Conservation (phyloP, 2,329 filamentous ascomycete species). For the Lasiodiplodia hormozganensis region DNA sequence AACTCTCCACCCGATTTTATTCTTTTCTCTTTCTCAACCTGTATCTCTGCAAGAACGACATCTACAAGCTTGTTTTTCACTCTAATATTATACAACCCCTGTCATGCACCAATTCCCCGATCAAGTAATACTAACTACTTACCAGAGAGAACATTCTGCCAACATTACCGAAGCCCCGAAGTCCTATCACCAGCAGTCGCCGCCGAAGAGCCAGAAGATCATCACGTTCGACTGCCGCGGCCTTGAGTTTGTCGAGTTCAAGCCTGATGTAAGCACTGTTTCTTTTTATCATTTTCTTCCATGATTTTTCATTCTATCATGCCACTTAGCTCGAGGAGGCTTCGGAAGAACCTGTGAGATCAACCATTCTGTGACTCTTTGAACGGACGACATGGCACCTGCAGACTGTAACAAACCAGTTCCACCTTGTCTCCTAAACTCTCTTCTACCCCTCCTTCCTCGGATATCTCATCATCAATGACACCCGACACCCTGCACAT, state of each 20-base stretch:
- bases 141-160: slow-evolving; percentile 81
- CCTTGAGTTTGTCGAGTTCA: slow-evolving; percentile 90
- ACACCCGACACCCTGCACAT: no score
- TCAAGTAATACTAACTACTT: slow-evolving; percentile 9
- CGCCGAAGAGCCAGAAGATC: slow-evolving; percentile 77
- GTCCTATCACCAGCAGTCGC: slow-evolving; percentile 73
- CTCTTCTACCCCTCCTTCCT: no score
- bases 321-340: background rate
- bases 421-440: background rate
- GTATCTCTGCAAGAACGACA: background rate
- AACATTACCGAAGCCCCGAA: slow-evolving; percentile 78
- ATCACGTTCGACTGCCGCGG: slow-evolving; percentile 94
- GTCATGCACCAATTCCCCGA: slow-evolving; percentile 17
- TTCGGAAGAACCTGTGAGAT: background rate
- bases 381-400: background rate
- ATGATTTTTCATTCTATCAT: background rate
- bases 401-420: background rate
- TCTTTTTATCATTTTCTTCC: background rate
- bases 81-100: slow-evolving; percentile 17
- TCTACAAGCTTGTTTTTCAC: background rate
- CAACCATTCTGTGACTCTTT: background rate
- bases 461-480: no score
- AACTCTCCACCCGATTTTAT: background rate
- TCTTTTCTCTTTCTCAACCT: slow-evolving; percentile 32
- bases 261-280: slow-evolving; percentile 72